Conservation (phyloP, 108 stramenopile genomes). For the Discostella stelligeroides region DNA sequence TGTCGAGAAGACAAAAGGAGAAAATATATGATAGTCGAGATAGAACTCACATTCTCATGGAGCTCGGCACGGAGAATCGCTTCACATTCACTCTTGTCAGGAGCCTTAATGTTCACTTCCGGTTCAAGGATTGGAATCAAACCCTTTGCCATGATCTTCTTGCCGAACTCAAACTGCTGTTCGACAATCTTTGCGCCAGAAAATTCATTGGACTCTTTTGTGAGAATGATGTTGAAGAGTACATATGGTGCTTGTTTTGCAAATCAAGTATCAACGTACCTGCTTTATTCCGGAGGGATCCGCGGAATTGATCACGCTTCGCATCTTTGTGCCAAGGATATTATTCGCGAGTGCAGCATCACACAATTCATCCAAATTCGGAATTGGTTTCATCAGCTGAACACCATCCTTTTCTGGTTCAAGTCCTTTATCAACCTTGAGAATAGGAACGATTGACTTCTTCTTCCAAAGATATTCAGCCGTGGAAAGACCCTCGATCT, state of each 20-base stretch:
- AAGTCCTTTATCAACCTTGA: constrained; percentile 82
- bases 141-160: constrained; percentile 63
- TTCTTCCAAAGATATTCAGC: constrained; percentile 74
- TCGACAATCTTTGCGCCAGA: constrained; percentile 55
- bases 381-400: constrained; percentile 83
- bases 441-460: constrained; percentile 73
- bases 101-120: constrained; percentile 70
- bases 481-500: constrained; percentile 60
- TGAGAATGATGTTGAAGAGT: constrained; percentile 4
- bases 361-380: constrained; percentile 57
- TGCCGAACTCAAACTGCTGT: constrained; percentile 80
- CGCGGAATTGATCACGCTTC: constrained; percentile 65
- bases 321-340: constrained; percentile 86
- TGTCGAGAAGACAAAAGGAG: not conserved
- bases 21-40: not conserved
- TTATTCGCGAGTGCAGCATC: constrained; percentile 56
- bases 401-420: constrained; percentile 67
- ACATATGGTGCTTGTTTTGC: not conserved
- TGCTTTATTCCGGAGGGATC: constrained; percentile 71
- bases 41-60: constrained; percentile 40
- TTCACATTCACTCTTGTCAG: constrained; percentile 70
- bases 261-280: not conserved
- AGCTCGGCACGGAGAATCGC: constrained; percentile 58
- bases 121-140: constrained; percentile 85
- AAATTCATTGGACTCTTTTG: not conserved